Evolutionary conservation across 768 basidiomycete species (phyloP), one percentile per base, ranked within the genome.

Genomic region (Suillus placidus): DNA sequence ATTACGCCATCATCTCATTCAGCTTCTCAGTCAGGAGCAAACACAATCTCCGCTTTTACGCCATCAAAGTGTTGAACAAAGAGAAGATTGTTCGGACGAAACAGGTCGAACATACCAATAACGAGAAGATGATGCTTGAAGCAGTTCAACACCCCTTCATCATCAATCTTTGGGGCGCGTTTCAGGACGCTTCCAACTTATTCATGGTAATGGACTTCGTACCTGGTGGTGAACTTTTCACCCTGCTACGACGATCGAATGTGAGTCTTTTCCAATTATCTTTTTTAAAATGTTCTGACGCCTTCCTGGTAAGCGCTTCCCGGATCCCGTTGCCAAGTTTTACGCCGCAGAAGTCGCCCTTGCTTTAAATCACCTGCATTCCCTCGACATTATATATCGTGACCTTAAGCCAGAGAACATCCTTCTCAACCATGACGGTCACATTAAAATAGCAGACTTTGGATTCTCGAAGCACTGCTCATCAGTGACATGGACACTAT

Each of bases 161-260:
- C 71, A 88, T 98, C 80, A 98, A 96, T 75, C 87, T 98, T 6
- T 98, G 95, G 95, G 96, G 96, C 40, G 87, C 89, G 4, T 96
- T 96, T 75, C 97, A 99, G 74, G 97, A 99, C 73, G 77, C 87
- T 40, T 79, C 91, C 23, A 99, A 98, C 76, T 84, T 99, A 16
- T 99, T 98, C 82, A 97, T 99, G 94, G 91, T 99, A 63, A 93
- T 99, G 88, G 96, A 90, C 81, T 98, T 93, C 77, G 94, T 94
- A 3, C 93, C 95, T 5, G 97, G 97, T 9, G 97, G 97, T 18
- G 97, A 99, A 76, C 84, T 99, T 6, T 99, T 99, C 77, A 95
- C 95, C 16, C 87, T 98, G 62, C 79, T 98, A 67, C 86, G 96
- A 69, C 85, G 95, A 79, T 95, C 94, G 58, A 94, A 93, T 75